A percentile compares a stretch with the other conserved stretches of the same genome.
phyloP scores from a whole-genome alignment of 441 rosid genomes.

The Hura crepitans region DNA sequence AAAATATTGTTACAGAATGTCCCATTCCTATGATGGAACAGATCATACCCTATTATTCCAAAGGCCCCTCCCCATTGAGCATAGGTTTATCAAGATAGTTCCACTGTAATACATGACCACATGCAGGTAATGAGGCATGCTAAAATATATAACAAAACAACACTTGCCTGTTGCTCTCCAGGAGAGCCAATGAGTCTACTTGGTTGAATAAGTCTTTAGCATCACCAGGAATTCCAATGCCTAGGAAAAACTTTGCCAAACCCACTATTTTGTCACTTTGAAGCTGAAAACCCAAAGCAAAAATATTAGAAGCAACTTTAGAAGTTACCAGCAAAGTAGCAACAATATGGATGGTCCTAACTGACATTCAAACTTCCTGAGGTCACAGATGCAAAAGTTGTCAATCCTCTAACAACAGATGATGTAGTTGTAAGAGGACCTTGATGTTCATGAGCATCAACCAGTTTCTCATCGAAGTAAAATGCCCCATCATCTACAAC shows the following conservation, averaged over 20 bases:
- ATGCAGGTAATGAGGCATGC: not conserved
- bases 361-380: constrained; percentile 59
- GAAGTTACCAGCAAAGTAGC: constrained; percentile 9
- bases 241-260: constrained; percentile 80
- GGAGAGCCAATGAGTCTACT: constrained; percentile 69
- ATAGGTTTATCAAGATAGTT: not conserved
- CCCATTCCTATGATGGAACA: not conserved
- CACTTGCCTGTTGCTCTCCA: constrained; percentile 74
- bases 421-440: constrained; percentile 78
- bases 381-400: constrained; percentile 58
- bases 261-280: constrained; percentile 70
- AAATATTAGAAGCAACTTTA: constrained; percentile 22
- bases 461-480: constrained; percentile 74
- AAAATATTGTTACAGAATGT: not conserved
- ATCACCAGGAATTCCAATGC: constrained; percentile 82
- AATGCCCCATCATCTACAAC: constrained; percentile 68
- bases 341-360: not conserved
- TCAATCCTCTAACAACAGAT: constrained; percentile 76
- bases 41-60: not conserved
- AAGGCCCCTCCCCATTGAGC: not conserved
- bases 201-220: constrained; percentile 76
- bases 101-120: not conserved
- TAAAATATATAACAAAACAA: constrained; percentile 16
- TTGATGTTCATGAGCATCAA: constrained; percentile 42
- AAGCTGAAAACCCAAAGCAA: constrained; percentile 52